phyloP scores from a whole-genome alignment of 2,329 filamentous ascomycete genomes.

The Pyrenochaeta sp. region DNA sequence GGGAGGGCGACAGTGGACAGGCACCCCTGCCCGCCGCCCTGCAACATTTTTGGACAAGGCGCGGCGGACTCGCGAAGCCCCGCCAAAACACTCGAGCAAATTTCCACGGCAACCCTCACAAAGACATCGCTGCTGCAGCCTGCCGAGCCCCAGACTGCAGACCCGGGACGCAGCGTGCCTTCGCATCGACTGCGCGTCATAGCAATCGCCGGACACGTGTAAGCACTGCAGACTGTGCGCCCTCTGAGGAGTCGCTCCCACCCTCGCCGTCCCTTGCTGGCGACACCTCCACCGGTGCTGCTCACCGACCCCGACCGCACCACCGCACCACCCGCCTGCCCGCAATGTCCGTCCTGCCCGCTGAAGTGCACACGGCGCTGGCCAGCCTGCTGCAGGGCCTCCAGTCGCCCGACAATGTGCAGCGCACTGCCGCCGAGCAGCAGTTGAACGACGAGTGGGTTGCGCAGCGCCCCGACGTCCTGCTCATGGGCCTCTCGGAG shows the following conservation, averaged over 20 bases:
- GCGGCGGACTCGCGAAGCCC: conserved; percentile 21
- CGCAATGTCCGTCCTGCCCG: conserved; percentile 83
- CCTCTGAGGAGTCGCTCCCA: neutral
- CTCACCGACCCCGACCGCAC: conserved; percentile 28
- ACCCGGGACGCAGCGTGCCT: neutral
- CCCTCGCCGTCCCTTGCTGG: conserved; percentile 7
- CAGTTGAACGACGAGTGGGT: conserved; percentile 93
- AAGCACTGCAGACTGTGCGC: neutral
- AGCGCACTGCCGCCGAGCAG: conserved; percentile 86
- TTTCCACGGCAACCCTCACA: conserved; percentile 21
- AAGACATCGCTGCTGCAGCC: conserved; percentile 6
- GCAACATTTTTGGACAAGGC: conserved; percentile 18
- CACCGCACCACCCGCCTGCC: conserved; percentile 14
- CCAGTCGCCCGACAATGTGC: conserved; percentile 85
- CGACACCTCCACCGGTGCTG: conserved; percentile 24
- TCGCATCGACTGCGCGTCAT: conserved; percentile 12
- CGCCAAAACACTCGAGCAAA: conserved; percentile 24
- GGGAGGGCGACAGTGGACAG: conserved; percentile 3
- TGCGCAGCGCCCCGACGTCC: conserved; percentile 77
- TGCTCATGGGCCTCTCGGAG: conserved; percentile 93
- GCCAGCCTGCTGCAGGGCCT: conserved; percentile 86
- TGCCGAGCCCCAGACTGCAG: conserved; percentile 1
- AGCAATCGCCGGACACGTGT: neutral
- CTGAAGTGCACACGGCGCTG: conserved; percentile 85
- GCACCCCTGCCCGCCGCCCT: conserved; percentile 14